These are phyloP conservation scores for Fusarium phyllophilum DNA, from an alignment of 2,329 filamentous ascomycete genomes.

Conservation along the genomic window DNA sequence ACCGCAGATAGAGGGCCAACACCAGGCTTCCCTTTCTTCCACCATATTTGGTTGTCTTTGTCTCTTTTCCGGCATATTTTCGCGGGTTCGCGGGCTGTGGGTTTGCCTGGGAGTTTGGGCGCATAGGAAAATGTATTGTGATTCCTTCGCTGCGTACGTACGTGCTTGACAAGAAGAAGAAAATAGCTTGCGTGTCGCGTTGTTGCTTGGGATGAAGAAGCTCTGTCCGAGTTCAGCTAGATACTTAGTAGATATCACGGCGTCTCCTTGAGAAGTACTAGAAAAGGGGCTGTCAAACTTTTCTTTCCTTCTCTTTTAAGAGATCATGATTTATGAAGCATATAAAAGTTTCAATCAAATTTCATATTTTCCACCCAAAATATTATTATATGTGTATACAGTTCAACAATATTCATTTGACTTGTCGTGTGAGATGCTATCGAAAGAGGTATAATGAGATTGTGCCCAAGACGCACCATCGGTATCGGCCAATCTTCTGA, in stretches of 20 bases:
- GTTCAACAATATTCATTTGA: constrained; percentile 26
- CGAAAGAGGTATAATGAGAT: constrained; percentile 45
- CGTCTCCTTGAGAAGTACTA: constrained; percentile 17
- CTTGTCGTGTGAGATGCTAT: constrained; percentile 36
- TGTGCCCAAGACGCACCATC: constrained; percentile 37
- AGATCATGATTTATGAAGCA: constrained; percentile 43
- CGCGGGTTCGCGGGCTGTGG: constrained; percentile 37
- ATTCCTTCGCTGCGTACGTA: constrained; percentile 29
- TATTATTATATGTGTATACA: neutral
- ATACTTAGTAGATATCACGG: constrained; percentile 36
- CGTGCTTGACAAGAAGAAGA: constrained; percentile 15
- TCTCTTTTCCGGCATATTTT: constrained; percentile 39
- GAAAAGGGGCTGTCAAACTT: constrained; percentile 16
- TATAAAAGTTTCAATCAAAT: constrained; percentile 23
- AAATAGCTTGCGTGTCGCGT: constrained; percentile 20
- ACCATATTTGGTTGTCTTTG: constrained; percentile 34
- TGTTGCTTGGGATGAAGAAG: constrained; percentile 34
- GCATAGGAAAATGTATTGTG: constrained; percentile 40
- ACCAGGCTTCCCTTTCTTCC: constrained; percentile 21
- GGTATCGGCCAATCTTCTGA: constrained; percentile 18
- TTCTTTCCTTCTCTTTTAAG: constrained; percentile 30
- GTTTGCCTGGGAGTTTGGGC: constrained; percentile 48
- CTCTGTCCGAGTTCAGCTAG: constrained; percentile 31
- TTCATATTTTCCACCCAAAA: constrained; percentile 1
- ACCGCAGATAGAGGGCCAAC: constrained; percentile 65